Base-by-base conservation (phyloP, 306 rosid species). In the Rosa multiflora region DNA sequence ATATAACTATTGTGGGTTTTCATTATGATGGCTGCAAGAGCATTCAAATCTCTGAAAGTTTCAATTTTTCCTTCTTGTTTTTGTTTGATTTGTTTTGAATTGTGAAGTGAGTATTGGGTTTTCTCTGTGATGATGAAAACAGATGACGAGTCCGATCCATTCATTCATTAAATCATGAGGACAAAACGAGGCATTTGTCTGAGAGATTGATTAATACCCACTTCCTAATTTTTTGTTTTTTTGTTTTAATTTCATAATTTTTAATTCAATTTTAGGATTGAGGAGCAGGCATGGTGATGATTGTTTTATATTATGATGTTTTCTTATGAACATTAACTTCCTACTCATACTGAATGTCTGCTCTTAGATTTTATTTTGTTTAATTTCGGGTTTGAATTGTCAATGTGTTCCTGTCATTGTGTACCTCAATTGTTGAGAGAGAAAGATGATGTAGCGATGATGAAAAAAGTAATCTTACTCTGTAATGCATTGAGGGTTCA, bases 181-280 rank as follows among this genome's bases (percentile, higher is more conserved):
- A 92, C 94, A 81, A 86, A 79, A 51, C 92, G 97, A 92, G 97
- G 97, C 97, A 90, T 92, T 92, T 92, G 97, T 92, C 93, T 92
- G 94, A 92, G 97, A 88, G 92, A 77, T 61, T 43, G 53, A 62
- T 58, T 21, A 3, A 56, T 85, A 26, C 85, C 73, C 62, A 78
- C 74, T 42, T 15, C 11, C 29, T 56, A 6, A 0, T 17, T 70
- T 12, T 67, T 8, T 5, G 8, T 40, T 18, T 58, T 0, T 40
- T 6, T 6, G 1, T 0, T 61, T 12, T 2, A 0, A 4, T 20
- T 17, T 32, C 6, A 5, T 10, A 0, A 17, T 70, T 12, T 10
- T 6, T 11, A 12, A 4, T 1, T 44, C 6, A 15, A 6, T 37
- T 17, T 3, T 8, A 48, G 4, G 14, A 11, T n/a, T 26, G 18